Percentiles rank a stretch among this genome's conserved stretches.
phyloP scores from a whole-genome alignment of 106 monocot species.

The Alisma plantagoaquatica region DNA sequence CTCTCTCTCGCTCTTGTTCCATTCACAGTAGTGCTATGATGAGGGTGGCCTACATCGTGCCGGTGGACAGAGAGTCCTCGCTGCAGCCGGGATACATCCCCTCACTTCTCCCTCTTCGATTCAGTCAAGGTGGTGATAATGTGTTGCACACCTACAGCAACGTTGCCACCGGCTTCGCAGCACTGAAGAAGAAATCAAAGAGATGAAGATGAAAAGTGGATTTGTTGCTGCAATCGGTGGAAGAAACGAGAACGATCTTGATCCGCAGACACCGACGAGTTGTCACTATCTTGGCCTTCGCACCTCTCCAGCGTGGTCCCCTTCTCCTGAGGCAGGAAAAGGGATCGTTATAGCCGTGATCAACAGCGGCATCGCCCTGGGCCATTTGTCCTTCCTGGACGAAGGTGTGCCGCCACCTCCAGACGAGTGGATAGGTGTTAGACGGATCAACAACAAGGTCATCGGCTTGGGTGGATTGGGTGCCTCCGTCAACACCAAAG shows the following conservation, averaged over 20 bases:
- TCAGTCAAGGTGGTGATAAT: conserved; percentile 5
- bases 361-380: conserved; percentile 55
- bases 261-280: conserved; percentile 69
- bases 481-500: conserved; percentile 12
- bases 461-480: too few species aligned
- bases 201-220: conserved; percentile 27
- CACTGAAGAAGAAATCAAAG: conserved; percentile 38
- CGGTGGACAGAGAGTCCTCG: too few species aligned
- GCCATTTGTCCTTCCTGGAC: conserved; percentile 33
- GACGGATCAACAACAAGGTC: too few species aligned
- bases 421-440: conserved; percentile 19
- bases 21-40: too few species aligned
- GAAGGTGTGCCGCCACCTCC: conserved; percentile 15
- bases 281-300: conserved; percentile 61
- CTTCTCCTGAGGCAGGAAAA: conserved; percentile 37
- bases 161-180: conserved; percentile 59
- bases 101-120: background rate
- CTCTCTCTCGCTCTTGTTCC: too few species aligned
- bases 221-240: conserved; percentile 34
- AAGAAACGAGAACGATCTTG: conserved; percentile 43
- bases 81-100: conserved; percentile 1
- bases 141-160: conserved; percentile 59
- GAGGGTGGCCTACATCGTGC: too few species aligned
- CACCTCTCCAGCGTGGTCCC: conserved; percentile 60
- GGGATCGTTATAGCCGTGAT: conserved; percentile 45